Evolutionary conservation across 495 filamentous ascomycete species (phyloP).

Genomic region (Saxispiralis lemnorum): DNA sequence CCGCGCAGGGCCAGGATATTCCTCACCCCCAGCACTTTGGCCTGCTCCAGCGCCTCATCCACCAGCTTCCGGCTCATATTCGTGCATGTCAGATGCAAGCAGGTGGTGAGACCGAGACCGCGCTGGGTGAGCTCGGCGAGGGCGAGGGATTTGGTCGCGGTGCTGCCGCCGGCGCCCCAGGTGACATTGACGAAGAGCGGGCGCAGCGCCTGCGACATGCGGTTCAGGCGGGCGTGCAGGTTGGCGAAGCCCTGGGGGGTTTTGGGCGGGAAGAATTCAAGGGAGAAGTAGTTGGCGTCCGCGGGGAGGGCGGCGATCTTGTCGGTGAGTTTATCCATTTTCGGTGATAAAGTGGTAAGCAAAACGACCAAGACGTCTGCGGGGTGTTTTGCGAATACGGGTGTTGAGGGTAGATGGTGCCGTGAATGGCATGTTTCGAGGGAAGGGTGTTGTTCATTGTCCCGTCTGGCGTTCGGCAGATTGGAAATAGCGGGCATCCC

Average conservation of each 20-base stretch:
- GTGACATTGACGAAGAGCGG: constrained; percentile 94
- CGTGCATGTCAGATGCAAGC: constrained; percentile 89
- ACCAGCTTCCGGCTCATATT: constrained; percentile 83
- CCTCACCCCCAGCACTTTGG: constrained; percentile 78
- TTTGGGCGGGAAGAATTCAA: constrained; percentile 98
- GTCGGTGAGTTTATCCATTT: constrained; percentile 70
- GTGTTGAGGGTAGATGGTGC: too few species aligned
- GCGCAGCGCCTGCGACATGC: constrained; percentile 78
- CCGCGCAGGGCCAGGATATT: constrained; percentile 89
- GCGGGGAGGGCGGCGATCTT: constrained; percentile 84
- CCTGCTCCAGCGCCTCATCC: constrained; percentile 77
- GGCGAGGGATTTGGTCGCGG: constrained; percentile 74
- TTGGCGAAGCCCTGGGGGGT: constrained; percentile 76
- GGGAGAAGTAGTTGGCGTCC: constrained; percentile 72
- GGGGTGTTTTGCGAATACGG: too few species aligned
- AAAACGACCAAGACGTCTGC: too few species aligned
- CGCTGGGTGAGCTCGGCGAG: constrained; percentile 90
- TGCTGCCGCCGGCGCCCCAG: constrained; percentile 92
- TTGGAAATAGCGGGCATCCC: too few species aligned
- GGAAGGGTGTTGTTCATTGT: too few species aligned
- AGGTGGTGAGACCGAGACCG: constrained; percentile 81
- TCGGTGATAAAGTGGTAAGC: constrained; percentile 4
- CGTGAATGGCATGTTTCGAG: too few species aligned
- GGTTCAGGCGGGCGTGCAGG: constrained; percentile 76
- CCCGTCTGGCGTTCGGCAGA: too few species aligned